A percentile compares a stretch with the other conserved stretches of the same genome.
Evolutionary conservation across 2,329 filamentous ascomycete genomes (phyloP).

Genomic region (Venturia pyrina): DNA sequence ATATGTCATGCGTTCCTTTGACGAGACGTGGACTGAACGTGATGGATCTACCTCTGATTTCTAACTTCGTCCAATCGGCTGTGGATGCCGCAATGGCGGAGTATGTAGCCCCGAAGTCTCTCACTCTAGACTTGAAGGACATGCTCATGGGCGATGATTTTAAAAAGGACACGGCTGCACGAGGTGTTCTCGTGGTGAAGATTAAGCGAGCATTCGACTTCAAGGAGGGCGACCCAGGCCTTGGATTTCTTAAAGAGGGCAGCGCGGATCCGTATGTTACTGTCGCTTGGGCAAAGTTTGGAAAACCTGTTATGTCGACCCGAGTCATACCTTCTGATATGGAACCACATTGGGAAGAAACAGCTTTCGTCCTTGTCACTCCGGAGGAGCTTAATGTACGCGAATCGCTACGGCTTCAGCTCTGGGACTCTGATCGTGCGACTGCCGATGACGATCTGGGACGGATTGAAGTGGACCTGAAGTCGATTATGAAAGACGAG

Average conservation of each 20-base stretch:
- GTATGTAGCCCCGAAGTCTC: constrained; percentile 66
- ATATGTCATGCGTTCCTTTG: constrained; percentile 59
- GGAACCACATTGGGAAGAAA: constrained; percentile 62
- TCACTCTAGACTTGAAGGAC: constrained; percentile 64
- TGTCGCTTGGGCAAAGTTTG: constrained; percentile 69
- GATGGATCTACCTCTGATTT: constrained; percentile 66
- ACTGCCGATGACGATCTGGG: constrained; percentile 67
- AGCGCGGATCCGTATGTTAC: constrained; percentile 62
- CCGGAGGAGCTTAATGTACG: constrained; percentile 62
- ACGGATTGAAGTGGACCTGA: constrained; percentile 59
- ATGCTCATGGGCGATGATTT: constrained; percentile 71
- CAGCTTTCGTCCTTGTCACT: constrained; percentile 57
- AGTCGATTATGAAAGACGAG: constrained; percentile 50
- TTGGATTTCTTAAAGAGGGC: constrained; percentile 49
- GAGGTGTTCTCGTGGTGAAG: constrained; percentile 55
- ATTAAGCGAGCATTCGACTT: constrained; percentile 61
- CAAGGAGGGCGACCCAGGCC: constrained; percentile 57
- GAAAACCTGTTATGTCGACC: constrained; percentile 57
- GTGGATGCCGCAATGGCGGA: constrained; percentile 65
- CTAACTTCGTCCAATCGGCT: constrained; percentile 63
- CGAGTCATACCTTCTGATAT: constrained; percentile 56
- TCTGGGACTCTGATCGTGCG: constrained; percentile 67
- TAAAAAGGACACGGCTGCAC: constrained; percentile 60
- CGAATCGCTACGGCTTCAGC: constrained; percentile 57
- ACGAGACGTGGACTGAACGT: constrained; percentile 60